Percentiles rank a stretch among this genome's conserved stretches.
These are phyloP conservation scores for Aspergillus pseudonomiae DNA, from an alignment of 2,329 filamentous ascomycete genomes.

Conservation along the genomic window DNA sequence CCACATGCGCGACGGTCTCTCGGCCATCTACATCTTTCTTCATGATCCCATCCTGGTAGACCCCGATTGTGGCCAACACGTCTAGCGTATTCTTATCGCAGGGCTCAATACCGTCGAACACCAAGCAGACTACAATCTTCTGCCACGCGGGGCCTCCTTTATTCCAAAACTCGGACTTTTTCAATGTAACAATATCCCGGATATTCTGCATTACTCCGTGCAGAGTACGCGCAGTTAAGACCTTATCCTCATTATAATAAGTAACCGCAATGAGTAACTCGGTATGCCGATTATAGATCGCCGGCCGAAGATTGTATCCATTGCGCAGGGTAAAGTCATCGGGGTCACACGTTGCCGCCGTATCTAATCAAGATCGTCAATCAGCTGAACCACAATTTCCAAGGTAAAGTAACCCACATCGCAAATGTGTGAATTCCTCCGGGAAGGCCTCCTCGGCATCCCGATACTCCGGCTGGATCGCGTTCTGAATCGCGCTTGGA, in stretches of 20 bases:
- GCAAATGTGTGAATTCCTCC: no score
- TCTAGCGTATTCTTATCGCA: conserved; percentile 46
- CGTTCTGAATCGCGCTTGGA: no score
- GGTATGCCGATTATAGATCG: conserved; percentile 98
- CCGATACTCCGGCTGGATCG: no score
- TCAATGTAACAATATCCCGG: conserved; percentile 95
- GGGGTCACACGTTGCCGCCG: conserved; percentile 94
- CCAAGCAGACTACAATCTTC: conserved; percentile 95
- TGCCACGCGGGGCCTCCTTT: conserved; percentile 98
- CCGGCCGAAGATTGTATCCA: conserved; percentile 94
- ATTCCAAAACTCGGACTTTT: conserved; percentile 99
- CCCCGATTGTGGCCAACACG: no score
- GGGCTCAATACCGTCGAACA: conserved; percentile 98
- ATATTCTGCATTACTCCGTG: conserved; percentile 99
- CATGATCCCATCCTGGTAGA: no score
- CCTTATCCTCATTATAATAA: conserved; percentile 99
- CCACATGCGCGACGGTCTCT: no score
- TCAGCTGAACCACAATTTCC: no score
- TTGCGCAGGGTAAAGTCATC: conserved; percentile 80
- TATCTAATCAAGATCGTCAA: conserved; percentile 40
- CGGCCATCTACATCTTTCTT: no score
- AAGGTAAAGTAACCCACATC: no score
- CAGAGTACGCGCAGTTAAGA: conserved; percentile 83
- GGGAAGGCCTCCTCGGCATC: no score
- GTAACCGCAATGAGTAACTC: conserved; percentile 97